Evolutionary conservation across 1,284 basidiomycete species (phyloP).

Genomic region (Athelia psychrophila): DNA sequence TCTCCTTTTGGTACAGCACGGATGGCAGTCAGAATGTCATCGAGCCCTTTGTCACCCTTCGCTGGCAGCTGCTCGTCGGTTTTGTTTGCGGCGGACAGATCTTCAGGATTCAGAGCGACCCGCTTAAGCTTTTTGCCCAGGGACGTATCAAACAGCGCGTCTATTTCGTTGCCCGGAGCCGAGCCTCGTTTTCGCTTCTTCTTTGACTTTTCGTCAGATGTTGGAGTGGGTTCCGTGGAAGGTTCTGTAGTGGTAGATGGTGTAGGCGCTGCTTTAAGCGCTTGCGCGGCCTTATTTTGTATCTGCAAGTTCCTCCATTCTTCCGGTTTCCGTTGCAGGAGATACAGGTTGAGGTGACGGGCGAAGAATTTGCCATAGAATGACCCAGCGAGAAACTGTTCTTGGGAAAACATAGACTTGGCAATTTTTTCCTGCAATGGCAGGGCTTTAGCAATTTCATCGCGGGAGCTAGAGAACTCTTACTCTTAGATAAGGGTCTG

Average conservation of each 20-base stretch:
- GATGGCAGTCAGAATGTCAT: constrained; percentile 42
- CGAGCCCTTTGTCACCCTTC: constrained; percentile 27
- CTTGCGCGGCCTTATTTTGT: constrained; percentile 12
- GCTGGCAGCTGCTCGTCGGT: not conserved
- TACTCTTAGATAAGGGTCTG: constrained; percentile 89
- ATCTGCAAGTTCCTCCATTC: constrained; percentile 75
- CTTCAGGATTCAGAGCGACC: constrained; percentile 31
- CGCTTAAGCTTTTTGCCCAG: constrained; percentile 59
- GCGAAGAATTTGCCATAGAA: constrained; percentile 87
- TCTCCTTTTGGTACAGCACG: constrained; percentile 37
- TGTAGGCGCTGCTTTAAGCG: constrained; percentile 3
- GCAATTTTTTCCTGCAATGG: constrained; percentile 84
- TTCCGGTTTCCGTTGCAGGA: constrained; percentile 75
- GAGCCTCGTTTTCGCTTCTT: constrained; percentile 26
- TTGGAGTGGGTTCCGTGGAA: constrained; percentile 2
- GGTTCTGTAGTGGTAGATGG: constrained; percentile 4
- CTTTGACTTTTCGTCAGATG: constrained; percentile 14
- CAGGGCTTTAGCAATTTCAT: constrained; percentile 2
- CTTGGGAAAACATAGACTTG: constrained; percentile 68
- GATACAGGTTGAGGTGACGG: constrained; percentile 73
- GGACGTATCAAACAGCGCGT: constrained; percentile 58
- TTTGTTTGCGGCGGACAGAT: not conserved
- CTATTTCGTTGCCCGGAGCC: constrained; percentile 59
- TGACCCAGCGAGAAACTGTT: constrained; percentile 68
- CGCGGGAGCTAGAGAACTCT: constrained; percentile 15